Percentiles rank a stretch among this genome's conserved stretches.
These are phyloP conservation scores for Volvox africanus DNA, from an alignment of 139 green algal genomes.

Conservation along the genomic window DNA sequence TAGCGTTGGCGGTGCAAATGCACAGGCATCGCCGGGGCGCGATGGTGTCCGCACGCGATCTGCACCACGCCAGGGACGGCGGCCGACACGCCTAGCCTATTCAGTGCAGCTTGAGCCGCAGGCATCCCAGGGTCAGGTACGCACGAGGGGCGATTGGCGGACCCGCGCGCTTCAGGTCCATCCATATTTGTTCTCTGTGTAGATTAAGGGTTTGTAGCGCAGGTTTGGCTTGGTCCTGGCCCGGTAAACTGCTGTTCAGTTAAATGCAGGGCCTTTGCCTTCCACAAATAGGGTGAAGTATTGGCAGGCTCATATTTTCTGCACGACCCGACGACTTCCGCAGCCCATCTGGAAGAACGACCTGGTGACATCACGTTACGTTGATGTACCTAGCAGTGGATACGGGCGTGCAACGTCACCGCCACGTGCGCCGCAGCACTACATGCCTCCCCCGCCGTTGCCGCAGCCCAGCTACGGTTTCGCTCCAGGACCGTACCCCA, in stretches of 20 bases:
- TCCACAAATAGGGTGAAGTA: too few relatives aligned
- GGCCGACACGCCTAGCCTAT: conserved; percentile 49
- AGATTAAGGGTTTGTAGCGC: too few relatives aligned
- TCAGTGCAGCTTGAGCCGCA: conserved; percentile 27
- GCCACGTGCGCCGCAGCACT: conserved; percentile 3
- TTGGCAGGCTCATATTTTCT: too few relatives aligned
- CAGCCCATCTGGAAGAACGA: conserved; percentile 48
- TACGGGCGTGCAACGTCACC: conserved; percentile 14
- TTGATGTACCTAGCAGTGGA: conserved; percentile 50
- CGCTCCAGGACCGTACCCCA: background rate
- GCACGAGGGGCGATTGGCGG: background rate
- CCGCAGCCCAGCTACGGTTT: background rate
- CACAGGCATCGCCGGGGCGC: background rate
- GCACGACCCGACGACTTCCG: too few relatives aligned
- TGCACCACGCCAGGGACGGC: background rate
- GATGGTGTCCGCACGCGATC: background rate
- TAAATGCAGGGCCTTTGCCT: too few relatives aligned
- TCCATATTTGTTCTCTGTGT: background rate
- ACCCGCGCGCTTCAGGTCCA: background rate
- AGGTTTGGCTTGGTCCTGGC: too few relatives aligned
- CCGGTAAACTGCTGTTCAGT: too few relatives aligned
- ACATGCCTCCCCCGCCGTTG: conserved; percentile 21
- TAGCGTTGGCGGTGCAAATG: background rate
- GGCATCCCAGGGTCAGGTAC: conserved; percentile 4
- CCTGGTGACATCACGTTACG: conserved; percentile 53